Conservation (phyloP, 2,329 filamentous ascomycete species). For the Microcyclosporella mali region DNA sequence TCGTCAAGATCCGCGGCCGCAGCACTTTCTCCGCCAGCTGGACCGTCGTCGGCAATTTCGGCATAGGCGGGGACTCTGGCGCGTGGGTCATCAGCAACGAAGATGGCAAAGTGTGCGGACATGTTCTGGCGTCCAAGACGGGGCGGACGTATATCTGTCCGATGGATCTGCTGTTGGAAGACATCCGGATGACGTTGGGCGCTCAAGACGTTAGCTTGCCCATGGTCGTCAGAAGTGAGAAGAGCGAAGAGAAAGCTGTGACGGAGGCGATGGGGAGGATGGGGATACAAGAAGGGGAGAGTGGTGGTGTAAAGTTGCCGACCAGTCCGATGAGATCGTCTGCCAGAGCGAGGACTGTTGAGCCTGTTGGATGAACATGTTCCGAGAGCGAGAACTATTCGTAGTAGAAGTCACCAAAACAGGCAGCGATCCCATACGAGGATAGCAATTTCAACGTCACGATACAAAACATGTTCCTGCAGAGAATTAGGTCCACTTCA, state of each 20-base stretch:
- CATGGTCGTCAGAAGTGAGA: conserved; percentile 39
- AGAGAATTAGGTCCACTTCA: too few species aligned
- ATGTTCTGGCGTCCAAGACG: conserved; percentile 72
- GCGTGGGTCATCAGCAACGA: conserved; percentile 84
- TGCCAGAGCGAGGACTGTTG: conserved; percentile 11
- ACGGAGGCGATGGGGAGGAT: conserved; percentile 17
- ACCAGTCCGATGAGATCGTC: conserved; percentile 11
- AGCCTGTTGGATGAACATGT: conserved; percentile 16
- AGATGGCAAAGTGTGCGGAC: conserved; percentile 75
- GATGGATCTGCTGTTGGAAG: conserved; percentile 82
- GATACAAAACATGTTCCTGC: too few species aligned
- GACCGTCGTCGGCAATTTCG: conserved; percentile 54
- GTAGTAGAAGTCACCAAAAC: too few species aligned
- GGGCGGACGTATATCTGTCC: conserved; percentile 86
- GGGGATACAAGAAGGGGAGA: conserved; percentile 11
- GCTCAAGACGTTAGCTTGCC: conserved; percentile 67
- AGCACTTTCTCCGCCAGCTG: conserved; percentile 70
- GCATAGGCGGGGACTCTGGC: conserved; percentile 80
- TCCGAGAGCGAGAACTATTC: too few species aligned
- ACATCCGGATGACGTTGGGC: conserved; percentile 73
- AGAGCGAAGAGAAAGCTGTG: conserved; percentile 9
- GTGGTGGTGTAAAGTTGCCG: conserved; percentile 17
- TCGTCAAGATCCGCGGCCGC: conserved; percentile 82
- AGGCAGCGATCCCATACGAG: too few species aligned
- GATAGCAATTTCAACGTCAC: too few species aligned